Percentiles rank a stretch among this genome's conserved stretches.
phyloP scores from a whole-genome alignment of 768 basidiomycete genomes.

The Cubamyces lactineus region DNA sequence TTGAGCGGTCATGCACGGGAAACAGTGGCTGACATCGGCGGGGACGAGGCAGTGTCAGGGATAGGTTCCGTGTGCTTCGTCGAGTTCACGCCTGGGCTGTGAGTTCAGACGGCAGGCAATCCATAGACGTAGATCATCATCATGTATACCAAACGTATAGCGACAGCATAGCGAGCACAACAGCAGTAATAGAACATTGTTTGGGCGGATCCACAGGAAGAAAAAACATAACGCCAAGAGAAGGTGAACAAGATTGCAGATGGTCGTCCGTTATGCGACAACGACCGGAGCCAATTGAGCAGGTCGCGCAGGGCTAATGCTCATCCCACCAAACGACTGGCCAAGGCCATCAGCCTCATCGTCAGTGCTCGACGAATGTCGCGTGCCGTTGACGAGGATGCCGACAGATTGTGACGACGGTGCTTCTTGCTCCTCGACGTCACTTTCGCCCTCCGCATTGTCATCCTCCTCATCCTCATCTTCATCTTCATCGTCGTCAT shows the following conservation, averaged over 20 bases:
- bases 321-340: conserved; percentile 77
- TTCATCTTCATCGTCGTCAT: conserved; percentile 72
- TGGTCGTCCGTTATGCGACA: background rate
- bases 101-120: no score
- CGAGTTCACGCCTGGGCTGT: background rate
- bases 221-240: background rate
- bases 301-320: conserved; percentile 66
- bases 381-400: conserved; percentile 30
- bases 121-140: no score
- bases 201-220: background rate
- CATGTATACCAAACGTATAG: background rate
- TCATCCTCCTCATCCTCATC: conserved; percentile 58
- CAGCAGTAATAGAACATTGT: background rate
- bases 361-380: conserved; percentile 22
- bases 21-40: background rate
- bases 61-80: conserved; percentile 1
- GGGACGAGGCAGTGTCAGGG: background rate
- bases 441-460: conserved; percentile 35
- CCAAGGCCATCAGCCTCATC: conserved; percentile 59
- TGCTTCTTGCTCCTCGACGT: conserved; percentile 47
- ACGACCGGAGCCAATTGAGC: conserved; percentile 1
- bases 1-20: background rate
- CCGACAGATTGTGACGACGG: conserved; percentile 9
- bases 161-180: conserved; percentile 9
- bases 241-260: background rate